Conservation (phyloP, 73 alveolate genomes). For the Paramecium primaurelia region DNA sequence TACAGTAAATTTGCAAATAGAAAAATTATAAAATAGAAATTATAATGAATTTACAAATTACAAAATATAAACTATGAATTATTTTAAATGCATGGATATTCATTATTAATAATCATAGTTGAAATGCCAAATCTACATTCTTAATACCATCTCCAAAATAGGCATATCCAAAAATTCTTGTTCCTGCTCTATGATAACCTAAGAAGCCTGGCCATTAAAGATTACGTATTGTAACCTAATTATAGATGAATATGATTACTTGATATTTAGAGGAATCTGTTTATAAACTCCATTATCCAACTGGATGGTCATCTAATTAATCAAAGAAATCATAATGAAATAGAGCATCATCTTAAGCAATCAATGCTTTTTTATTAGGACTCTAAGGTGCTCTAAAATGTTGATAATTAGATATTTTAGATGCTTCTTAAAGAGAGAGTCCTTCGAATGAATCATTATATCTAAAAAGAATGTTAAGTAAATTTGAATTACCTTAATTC, state of each 20-base stretch:
- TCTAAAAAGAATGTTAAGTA: slow-evolving; percentile 14
- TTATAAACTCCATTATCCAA: slow-evolving; percentile 83
- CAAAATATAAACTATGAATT: neutral
- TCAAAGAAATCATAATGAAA: slow-evolving; percentile 81
- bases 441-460: slow-evolving; percentile 86
- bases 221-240: slow-evolving; percentile 67
- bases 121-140: slow-evolving; percentile 89
- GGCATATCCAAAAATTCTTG: slow-evolving; percentile 83
- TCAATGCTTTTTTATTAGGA: slow-evolving; percentile 69
- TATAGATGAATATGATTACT: neutral
- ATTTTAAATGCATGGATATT: neutral
- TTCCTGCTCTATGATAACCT: slow-evolving; percentile 84
- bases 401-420: slow-evolving; percentile 57
- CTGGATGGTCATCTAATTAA: slow-evolving; percentile 73
- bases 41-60: neutral
- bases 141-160: slow-evolving; percentile 95
- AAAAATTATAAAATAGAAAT: neutral
- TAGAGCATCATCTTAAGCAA: slow-evolving; percentile 92
- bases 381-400: slow-evolving; percentile 85
- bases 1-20: too few species aligned
- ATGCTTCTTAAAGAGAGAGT: slow-evolving; percentile 56
- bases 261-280: slow-evolving; percentile 75
- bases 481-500: slow-evolving; percentile 65
- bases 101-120: slow-evolving; percentile 29
- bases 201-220: slow-evolving; percentile 94